A percentile compares a stretch with the other conserved stretches of the same genome.
phyloP scores from a whole-genome alignment of 1,284 basidiomycete species.

The Flammula alnicola region DNA sequence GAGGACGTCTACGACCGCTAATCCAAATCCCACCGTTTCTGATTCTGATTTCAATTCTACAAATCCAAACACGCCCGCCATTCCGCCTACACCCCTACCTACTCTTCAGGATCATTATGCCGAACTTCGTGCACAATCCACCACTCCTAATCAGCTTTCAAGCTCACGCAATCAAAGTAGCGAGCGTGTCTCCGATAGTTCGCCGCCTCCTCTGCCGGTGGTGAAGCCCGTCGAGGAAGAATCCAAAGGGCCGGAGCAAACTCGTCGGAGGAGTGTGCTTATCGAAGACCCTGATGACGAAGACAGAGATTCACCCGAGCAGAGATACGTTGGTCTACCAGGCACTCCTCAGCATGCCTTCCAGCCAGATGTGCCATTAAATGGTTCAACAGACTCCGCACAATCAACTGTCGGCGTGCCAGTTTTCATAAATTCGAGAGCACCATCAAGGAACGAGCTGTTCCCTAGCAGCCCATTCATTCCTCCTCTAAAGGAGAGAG shows the following conservation, averaged over 20 bases:
- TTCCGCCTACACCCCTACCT: conserved; percentile 56
- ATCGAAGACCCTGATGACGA: conserved; percentile 73
- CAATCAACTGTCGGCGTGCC: conserved; percentile 47
- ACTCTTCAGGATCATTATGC: conserved; percentile 37
- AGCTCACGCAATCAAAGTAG: conserved; percentile 34
- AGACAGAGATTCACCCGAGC: conserved; percentile 35
- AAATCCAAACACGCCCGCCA: conserved; percentile 63
- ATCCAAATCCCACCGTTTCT: conserved; percentile 51
- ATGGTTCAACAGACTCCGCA: conserved; percentile 48
- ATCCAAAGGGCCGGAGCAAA: conserved; percentile 38
- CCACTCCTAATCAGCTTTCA: conserved; percentile 45
- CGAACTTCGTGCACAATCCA: conserved; percentile 43
- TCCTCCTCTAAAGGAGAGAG: conserved; percentile 66
- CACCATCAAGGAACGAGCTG: conserved; percentile 54
- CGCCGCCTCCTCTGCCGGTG: conserved; percentile 24
- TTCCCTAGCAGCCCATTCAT: conserved; percentile 75
- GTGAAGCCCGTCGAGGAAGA: conserved; percentile 26
- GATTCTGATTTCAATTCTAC: conserved; percentile 68
- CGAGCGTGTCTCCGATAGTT: conserved; percentile 30
- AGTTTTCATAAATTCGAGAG: conserved; percentile 50
- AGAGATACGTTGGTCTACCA: conserved; percentile 32
- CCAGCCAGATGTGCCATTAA: conserved; percentile 52
- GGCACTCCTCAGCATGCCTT: conserved; percentile 37
- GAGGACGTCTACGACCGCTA: conserved; percentile 54
- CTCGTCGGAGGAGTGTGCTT: conserved; percentile 67